Conservation (phyloP, 2,329 filamentous ascomycete species). For the Aspergillus phoenicis region DNA sequence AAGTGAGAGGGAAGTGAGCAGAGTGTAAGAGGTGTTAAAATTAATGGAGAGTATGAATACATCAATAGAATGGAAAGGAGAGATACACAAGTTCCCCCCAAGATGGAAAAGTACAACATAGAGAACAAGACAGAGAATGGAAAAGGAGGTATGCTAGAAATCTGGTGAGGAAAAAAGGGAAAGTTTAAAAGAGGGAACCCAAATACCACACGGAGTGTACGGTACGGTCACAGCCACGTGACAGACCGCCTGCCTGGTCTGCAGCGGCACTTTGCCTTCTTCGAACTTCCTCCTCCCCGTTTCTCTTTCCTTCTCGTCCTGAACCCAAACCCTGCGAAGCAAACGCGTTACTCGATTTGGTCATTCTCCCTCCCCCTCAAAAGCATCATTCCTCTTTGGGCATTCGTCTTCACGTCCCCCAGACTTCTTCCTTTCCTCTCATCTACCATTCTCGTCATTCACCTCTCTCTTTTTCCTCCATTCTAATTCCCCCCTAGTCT, state of each 20-base stretch:
- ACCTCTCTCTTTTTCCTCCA: constrained; percentile 15
- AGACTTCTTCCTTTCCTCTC: constrained; percentile 20
- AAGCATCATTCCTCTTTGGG: constrained; percentile 52
- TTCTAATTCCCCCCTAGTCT: constrained; percentile 12
- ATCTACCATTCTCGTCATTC: constrained; percentile 15
- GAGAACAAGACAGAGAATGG: no score
- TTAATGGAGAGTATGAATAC: no score
- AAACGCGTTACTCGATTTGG: constrained; percentile 53
- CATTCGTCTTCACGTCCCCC: constrained; percentile 29
- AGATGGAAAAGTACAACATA: no score
- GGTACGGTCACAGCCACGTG: constrained; percentile 28
- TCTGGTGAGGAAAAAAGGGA: neutral
- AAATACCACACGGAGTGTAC: neutral
- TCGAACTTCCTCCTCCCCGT: constrained; percentile 34
- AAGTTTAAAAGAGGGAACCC: neutral
- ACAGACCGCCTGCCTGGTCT: constrained; percentile 32
- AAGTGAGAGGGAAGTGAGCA: neutral
- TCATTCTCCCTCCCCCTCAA: constrained; percentile 42
- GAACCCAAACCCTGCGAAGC: constrained; percentile 47
- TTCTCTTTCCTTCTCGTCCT: constrained; percentile 36
- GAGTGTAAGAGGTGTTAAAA: neutral
- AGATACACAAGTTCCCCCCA: no score
- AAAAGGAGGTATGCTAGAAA: no score
- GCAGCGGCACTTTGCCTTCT: constrained; percentile 40
- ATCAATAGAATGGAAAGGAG: no score